These are phyloP conservation scores for Eleusine coracana DNA, from an alignment of 176 grass and related monocot species.

Conservation along the genomic window DNA sequence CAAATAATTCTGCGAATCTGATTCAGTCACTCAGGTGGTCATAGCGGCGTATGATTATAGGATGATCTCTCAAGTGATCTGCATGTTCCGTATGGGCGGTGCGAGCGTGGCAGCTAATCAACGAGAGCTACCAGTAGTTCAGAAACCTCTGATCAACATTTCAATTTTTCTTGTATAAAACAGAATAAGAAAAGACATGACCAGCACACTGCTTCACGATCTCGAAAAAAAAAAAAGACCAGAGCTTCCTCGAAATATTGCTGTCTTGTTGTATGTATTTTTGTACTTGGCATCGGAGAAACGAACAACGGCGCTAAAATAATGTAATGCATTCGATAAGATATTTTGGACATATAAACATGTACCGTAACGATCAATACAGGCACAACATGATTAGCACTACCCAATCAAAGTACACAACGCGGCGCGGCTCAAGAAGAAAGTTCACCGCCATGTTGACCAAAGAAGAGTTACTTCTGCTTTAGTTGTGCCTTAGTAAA, in stretches of 20 bases:
- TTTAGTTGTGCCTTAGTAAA: neutral
- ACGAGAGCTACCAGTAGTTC: neutral
- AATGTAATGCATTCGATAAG: too few species aligned
- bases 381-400: neutral
- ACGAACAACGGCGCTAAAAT: too few species aligned
- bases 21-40: constrained; percentile 25
- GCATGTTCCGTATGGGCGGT: neutral
- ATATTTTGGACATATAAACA: too few species aligned
- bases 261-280: too few species aligned
- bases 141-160: neutral
- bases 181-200: neutral
- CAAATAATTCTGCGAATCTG: constrained; percentile 35
- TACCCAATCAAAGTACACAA: neutral
- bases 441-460: neutral
- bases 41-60: neutral
- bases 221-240: neutral
- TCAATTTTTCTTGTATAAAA: neutral
- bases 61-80: neutral
- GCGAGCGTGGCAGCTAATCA: neutral
- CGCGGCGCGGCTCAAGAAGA: neutral
- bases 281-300: too few species aligned
- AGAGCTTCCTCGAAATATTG: too few species aligned
- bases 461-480: neutral
- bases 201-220: neutral
- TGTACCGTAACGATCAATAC: too few species aligned